Evolutionary conservation across 2,329 filamentous ascomycete species (phyloP).

Genomic region (Colletotrichum nymphaeae): DNA sequence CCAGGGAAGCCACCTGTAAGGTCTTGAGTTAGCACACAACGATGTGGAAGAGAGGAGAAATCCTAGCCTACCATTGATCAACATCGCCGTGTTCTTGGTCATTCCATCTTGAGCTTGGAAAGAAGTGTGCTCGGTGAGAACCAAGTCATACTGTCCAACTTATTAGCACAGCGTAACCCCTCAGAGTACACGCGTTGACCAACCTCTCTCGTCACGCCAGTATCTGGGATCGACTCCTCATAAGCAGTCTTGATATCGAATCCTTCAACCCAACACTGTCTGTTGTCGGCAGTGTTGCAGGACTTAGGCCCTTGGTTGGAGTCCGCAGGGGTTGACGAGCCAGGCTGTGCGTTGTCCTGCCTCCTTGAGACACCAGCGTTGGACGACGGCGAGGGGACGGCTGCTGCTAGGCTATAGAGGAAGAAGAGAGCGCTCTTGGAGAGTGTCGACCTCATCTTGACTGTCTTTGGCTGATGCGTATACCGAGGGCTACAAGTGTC

Average conservation of each 20-base stretch:
- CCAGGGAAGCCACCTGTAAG: slow-evolving; percentile 47
- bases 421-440: slow-evolving; percentile 18
- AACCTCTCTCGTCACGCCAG: slow-evolving; percentile 35
- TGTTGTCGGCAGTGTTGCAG: slow-evolving; percentile 40
- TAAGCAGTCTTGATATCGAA: slow-evolving; percentile 45
- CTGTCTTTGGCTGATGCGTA: background rate
- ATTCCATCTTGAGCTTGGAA: slow-evolving; percentile 36
- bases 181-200: background rate
- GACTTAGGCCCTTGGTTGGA: slow-evolving; percentile 9
- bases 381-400: slow-evolving; percentile 6
- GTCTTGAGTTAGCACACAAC: background rate
- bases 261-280: slow-evolving; percentile 39
- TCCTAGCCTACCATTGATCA: slow-evolving; percentile 37
- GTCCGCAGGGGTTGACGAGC: background rate
- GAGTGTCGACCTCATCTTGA: slow-evolving; percentile 27
- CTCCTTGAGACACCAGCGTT: slow-evolving; percentile 10
- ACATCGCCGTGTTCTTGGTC: slow-evolving; percentile 38
- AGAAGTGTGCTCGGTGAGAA: slow-evolving; percentile 34
- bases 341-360: background rate
- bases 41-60: too few relatives aligned
- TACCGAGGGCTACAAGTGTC: background rate
- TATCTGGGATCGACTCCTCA: slow-evolving; percentile 47
- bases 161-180: background rate
- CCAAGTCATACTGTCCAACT: slow-evolving; percentile 30
- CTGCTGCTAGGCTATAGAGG: slow-evolving; percentile 20